These are phyloP conservation scores for Peronospora belbahrii DNA, from an alignment of 352 stramenopile species.

Conservation along the genomic window DNA sequence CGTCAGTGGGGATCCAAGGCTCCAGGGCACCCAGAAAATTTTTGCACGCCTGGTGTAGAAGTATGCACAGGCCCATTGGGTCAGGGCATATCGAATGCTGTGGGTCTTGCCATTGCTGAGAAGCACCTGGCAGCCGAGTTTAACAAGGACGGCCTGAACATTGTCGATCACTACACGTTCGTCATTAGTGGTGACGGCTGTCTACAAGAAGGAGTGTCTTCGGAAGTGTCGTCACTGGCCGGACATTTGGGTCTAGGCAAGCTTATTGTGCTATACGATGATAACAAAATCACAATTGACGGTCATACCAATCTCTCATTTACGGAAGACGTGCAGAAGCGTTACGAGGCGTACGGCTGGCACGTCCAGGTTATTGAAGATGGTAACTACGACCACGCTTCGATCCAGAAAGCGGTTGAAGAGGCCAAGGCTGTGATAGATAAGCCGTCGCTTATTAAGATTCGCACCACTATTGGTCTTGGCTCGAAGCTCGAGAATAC, in stretches of 20 bases:
- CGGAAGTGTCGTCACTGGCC: conserved; percentile 93
- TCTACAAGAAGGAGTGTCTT: conserved; percentile 96
- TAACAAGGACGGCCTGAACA: conserved; percentile 91
- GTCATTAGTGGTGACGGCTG: conserved; percentile 99
- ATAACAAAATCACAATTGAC: conserved; percentile 99
- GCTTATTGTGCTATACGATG: conserved; percentile 99
- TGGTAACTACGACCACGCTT: conserved; percentile 89
- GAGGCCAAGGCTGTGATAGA: conserved; percentile 91
- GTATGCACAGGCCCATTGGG: conserved; percentile 96
- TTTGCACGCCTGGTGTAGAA: conserved; percentile 91
- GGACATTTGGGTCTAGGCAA: conserved; percentile 97
- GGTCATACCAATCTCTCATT: conserved; percentile 93
- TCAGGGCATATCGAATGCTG: conserved; percentile 97
- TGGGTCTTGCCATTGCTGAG: conserved; percentile 95
- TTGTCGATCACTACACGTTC: conserved; percentile 98
- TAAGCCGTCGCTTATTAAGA: conserved; percentile 98
- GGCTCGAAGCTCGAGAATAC: conserved; percentile 92
- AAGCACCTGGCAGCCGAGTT: conserved; percentile 96
- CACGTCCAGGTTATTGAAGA: conserved; percentile 94
- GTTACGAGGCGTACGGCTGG: conserved; percentile 98
- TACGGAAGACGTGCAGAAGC: conserved; percentile 96
- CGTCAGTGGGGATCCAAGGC: conserved; percentile 93
- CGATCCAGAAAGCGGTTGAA: conserved; percentile 91
- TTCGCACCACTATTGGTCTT: conserved; percentile 95
- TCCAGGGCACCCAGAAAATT: conserved; percentile 97